Evolutionary conservation across 225 moss, liverwort and hornwort species (phyloP).

Genomic region (Bryum argenteum): DNA sequence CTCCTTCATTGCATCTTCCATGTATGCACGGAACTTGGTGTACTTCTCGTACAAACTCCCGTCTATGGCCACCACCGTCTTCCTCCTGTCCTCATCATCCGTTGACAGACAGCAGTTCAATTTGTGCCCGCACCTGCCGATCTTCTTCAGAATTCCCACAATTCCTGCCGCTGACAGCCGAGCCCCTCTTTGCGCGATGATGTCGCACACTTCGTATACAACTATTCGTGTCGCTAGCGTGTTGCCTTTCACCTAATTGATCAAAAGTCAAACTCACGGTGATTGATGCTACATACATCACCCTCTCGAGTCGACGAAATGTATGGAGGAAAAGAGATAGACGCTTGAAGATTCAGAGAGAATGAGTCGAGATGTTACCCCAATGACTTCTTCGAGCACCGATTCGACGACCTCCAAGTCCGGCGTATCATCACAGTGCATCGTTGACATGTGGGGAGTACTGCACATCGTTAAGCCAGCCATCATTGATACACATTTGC

Average conservation of each 20-base stretch:
- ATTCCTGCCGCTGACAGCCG: slow-evolving; percentile 64
- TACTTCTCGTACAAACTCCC: slow-evolving; percentile 88
- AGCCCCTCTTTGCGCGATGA: slow-evolving; percentile 56
- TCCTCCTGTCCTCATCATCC: slow-evolving; percentile 27
- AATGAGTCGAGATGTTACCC: slow-evolving; percentile 21
- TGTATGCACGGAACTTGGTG: slow-evolving; percentile 64
- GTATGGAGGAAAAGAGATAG: not conserved
- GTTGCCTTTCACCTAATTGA: slow-evolving; percentile 34
- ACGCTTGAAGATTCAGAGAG: not conserved
- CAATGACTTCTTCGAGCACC: slow-evolving; percentile 34
- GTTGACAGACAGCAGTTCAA: slow-evolving; percentile 43
- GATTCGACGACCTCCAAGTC: slow-evolving; percentile 36
- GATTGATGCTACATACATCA: not conserved
- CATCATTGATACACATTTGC: too few species aligned
- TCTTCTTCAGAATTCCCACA: slow-evolving; percentile 70
- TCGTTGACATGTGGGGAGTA: slow-evolving; percentile 45
- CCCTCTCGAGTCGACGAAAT: too few species aligned
- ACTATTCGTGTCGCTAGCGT: slow-evolving; percentile 44
- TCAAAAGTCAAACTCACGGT: not conserved
- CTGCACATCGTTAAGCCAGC: slow-evolving; percentile 25
- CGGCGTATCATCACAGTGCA: slow-evolving; percentile 41
- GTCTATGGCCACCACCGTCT: slow-evolving; percentile 82
- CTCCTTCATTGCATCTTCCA: slow-evolving; percentile 68
- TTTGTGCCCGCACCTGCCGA: slow-evolving; percentile 55
- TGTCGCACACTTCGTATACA: slow-evolving; percentile 53